Evolutionary conservation across 129 eudicot species (phyloP).

Genomic region (Tanacetum coccineum): DNA sequence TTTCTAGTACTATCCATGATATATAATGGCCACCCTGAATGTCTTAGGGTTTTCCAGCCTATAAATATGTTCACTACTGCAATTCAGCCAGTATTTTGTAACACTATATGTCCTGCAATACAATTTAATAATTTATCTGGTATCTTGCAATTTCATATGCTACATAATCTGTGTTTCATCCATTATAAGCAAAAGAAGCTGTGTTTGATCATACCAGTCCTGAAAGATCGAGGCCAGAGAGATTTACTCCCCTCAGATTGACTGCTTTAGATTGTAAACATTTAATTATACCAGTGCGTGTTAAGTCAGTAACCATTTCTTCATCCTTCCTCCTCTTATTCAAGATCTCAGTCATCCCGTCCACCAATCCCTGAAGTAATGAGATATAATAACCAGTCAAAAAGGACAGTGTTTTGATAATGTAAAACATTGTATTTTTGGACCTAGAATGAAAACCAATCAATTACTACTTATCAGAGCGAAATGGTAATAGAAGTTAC

Average conservation of each 20-base stretch:
- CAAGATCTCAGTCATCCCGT: conserved; percentile 51
- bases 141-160: conserved; percentile 10
- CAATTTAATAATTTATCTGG: conserved; percentile 7
- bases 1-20: neutral
- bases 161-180: neutral
- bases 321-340: conserved; percentile 69
- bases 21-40: neutral
- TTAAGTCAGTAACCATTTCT: conserved; percentile 68
- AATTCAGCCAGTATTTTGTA: too few species aligned
- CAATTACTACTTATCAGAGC: neutral
- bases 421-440: neutral
- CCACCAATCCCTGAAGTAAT: conserved; percentile 66
- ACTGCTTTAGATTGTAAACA: conserved; percentile 85
- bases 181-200: conserved; percentile 5
- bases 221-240: conserved; percentile 93
- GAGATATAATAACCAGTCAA: conserved; percentile 9
- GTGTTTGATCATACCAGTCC: conserved; percentile 59
- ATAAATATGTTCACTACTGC: neutral
- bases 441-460: conserved; percentile 1
- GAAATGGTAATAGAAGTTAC: neutral
- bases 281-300: conserved; percentile 81
- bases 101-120: conserved; percentile 8
- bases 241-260: conserved; percentile 78
- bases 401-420: neutral
- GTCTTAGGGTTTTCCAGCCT: neutral